Percentiles rank a stretch among this genome's conserved stretches.
Evolutionary conservation across 2,329 filamentous ascomycete species (phyloP).

Genomic region (Lasiodiplodia gonubiensis): DNA sequence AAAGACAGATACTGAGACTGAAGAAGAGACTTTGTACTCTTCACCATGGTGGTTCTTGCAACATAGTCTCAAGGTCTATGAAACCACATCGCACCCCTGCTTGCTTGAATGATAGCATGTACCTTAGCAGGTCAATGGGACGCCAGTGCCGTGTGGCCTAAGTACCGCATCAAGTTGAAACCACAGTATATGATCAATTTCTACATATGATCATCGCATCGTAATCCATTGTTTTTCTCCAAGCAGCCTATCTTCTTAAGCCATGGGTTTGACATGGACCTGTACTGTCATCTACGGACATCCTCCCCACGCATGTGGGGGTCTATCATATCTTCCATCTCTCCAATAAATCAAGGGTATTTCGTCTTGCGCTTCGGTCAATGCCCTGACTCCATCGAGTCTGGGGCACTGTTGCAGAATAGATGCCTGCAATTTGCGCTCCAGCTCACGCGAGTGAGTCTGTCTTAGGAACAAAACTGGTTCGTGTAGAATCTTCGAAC

Average conservation of each 20-base stretch:
- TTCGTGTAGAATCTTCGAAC: neutral
- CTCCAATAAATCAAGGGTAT: neutral
- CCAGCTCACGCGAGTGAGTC: neutral
- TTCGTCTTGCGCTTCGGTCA: neutral
- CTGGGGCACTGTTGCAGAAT: neutral
- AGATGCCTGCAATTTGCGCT: neutral
- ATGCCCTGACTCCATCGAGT: neutral
- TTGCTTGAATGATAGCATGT: neutral
- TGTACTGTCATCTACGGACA: slow-evolving; percentile 11
- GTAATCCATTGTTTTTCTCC: neutral
- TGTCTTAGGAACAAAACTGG: neutral
- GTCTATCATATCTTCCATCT: slow-evolving; percentile 4
- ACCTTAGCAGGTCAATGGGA: neutral
- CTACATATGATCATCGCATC: slow-evolving; percentile 1
- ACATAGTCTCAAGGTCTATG: neutral
- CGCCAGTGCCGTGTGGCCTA: neutral
- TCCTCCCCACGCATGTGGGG: neutral
- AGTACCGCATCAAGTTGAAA: neutral
- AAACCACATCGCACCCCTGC: neutral
- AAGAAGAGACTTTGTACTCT: no score
- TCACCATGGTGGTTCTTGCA: neutral
- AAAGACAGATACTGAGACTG: no score
- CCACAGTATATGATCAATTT: neutral
- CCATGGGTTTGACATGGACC: neutral
- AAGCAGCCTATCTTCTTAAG: neutral